Percentiles rank a stretch among this genome's conserved stretches.
Conservation (phyloP, 345 rosid species). For the Capsella bursapastoris region DNA sequence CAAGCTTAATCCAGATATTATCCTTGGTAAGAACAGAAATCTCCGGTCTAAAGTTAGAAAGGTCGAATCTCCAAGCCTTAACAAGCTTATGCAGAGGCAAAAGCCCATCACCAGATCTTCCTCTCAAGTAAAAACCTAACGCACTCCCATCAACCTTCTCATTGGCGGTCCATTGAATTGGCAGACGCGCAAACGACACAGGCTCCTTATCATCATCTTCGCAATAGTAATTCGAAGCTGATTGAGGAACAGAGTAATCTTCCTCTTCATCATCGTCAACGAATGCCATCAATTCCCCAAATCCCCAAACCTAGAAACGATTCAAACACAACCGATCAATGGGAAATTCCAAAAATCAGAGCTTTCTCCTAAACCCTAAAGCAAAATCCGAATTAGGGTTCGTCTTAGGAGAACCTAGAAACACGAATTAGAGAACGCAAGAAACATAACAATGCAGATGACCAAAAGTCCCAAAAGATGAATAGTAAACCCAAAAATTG, state of each 20-base stretch:
- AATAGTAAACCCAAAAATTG: not conserved
- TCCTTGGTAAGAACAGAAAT: constrained; percentile 71
- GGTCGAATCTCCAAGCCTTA: constrained; percentile 76
- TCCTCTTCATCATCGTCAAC: constrained; percentile 67
- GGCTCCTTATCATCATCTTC: constrained; percentile 61
- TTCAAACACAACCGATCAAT: not conserved
- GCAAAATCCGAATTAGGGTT: constrained; percentile 37
- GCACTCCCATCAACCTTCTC: constrained; percentile 42
- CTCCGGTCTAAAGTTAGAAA: constrained; percentile 55
- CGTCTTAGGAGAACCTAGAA: not conserved
- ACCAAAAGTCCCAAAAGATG: not conserved
- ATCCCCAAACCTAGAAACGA: constrained; percentile 9
- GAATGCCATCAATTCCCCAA: constrained; percentile 28
- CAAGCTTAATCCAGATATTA: constrained; percentile 65
- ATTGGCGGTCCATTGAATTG: constrained; percentile 57
- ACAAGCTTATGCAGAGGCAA: constrained; percentile 59
- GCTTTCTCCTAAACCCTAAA: constrained; percentile 37
- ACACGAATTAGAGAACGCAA: not conserved
- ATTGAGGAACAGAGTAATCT: constrained; percentile 47
- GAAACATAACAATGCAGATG: not conserved
- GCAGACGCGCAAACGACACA: constrained; percentile 64
- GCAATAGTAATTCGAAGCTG: constrained; percentile 66
- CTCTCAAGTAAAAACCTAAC: constrained; percentile 56
- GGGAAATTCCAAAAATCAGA: not conserved
- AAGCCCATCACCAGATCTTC: constrained; percentile 65